These are phyloP conservation scores for Thelephora terrestris DNA, from an alignment of 1,284 basidiomycete genomes.

Conservation along the genomic window DNA sequence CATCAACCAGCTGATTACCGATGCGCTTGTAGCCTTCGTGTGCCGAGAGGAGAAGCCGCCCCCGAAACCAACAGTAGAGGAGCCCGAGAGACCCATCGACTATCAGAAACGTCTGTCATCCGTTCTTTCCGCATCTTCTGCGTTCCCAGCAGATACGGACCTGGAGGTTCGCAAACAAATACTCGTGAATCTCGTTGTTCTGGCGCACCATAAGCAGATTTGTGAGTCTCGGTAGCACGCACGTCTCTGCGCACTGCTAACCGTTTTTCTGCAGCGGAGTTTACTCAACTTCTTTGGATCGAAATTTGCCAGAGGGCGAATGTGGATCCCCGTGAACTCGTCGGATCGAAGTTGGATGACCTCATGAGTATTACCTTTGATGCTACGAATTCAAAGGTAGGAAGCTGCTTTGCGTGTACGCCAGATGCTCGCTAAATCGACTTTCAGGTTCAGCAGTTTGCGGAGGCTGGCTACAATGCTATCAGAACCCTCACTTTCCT, in stretches of 20 bases:
- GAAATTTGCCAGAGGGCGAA: constrained; percentile 65
- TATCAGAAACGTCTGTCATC: constrained; percentile 39
- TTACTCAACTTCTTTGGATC: constrained; percentile 70
- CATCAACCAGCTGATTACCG: constrained; percentile 41
- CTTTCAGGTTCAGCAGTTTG: constrained; percentile 21
- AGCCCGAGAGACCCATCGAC: constrained; percentile 27
- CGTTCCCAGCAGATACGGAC: constrained; percentile 32
- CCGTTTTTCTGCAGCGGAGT: constrained; percentile 28
- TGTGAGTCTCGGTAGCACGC: constrained; percentile 29
- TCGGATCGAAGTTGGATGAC: constrained; percentile 37
- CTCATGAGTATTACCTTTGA: constrained; percentile 42
- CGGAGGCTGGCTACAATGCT: constrained; percentile 65
- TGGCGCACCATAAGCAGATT: constrained; percentile 68
- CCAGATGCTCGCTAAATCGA: no score
- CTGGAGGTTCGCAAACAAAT: constrained; percentile 29
- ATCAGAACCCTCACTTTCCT: constrained; percentile 74
- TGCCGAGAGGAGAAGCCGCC: constrained; percentile 15
- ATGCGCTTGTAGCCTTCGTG: constrained; percentile 42
- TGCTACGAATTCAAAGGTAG: constrained; percentile 37
- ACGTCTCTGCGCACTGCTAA: neutral
- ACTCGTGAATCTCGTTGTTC: constrained; percentile 48
- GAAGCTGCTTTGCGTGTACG: neutral
- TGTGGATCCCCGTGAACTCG: constrained; percentile 57
- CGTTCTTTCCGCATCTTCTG: constrained; percentile 39
- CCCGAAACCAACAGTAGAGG: constrained; percentile 18